Evolutionary conservation across 768 basidiomycete species (phyloP).

Genomic region (Termitomyces sp.): DNA sequence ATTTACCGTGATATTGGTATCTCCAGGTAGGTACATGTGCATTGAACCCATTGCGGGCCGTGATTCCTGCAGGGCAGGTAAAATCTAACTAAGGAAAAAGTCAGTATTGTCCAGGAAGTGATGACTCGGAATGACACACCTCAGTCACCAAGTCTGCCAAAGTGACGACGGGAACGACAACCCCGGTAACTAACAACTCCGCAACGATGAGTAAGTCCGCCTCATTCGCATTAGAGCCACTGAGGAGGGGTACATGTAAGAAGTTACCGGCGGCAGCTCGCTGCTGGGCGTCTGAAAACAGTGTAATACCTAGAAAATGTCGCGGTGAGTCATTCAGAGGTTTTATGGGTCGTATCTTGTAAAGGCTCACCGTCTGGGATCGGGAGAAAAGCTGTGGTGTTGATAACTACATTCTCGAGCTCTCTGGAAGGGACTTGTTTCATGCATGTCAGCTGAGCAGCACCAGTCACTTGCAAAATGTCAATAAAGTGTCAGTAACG

Average conservation of each 20-base stretch:
- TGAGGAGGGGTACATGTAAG: conserved; percentile 12
- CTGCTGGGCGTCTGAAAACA: conserved; percentile 27
- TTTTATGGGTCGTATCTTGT: not conserved
- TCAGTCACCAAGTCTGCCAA: not conserved
- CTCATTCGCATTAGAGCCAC: not conserved
- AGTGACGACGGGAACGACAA: not conserved
- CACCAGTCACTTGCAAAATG: conserved; percentile 16
- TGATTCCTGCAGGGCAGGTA: conserved; percentile 12
- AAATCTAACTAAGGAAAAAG: conserved; percentile 12
- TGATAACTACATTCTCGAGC: conserved; percentile 29
- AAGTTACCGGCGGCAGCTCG: conserved; percentile 18
- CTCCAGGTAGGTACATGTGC: conserved; percentile 18
- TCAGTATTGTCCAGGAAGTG: no score
- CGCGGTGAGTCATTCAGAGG: not conserved
- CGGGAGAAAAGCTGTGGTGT: conserved; percentile 26
- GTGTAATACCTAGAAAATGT: conserved; percentile 25
- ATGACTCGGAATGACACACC: not conserved
- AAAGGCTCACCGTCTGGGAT: conserved; percentile 28
- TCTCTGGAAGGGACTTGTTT: conserved; percentile 25
- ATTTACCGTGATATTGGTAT: conserved; percentile 23
- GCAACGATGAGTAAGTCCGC: not conserved
- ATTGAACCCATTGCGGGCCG: conserved; percentile 4
- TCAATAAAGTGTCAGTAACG: not conserved
- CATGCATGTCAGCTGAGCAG: conserved; percentile 34
- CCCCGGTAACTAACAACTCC: not conserved